Evolutionary conservation across 768 basidiomycete genomes (phyloP), one percentile per base, ranked within the genome.

Genomic region (Pilatotrama ljubarskyi): DNA sequence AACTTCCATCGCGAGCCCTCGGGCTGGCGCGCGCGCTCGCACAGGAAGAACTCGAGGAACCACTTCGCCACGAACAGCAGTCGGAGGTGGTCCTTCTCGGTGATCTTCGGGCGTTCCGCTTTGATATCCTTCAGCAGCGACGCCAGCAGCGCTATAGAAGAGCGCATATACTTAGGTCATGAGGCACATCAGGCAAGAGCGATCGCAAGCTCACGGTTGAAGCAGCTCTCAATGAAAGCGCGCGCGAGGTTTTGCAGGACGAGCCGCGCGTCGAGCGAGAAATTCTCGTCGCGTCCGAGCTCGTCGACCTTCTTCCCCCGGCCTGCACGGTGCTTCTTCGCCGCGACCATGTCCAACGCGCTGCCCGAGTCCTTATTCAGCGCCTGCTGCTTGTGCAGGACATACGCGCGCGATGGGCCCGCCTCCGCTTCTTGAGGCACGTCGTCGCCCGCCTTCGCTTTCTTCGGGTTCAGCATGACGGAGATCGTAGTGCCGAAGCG

Each of bases 401-500:
- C 84, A 38, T 89, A 78, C n/a, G 85, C 70, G 61, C 81, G 81
- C 11, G 83, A 78, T 42, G 76, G 68, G 0, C 71, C 57, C 25
- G 64, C 66, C 58, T 64, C 69, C 52, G 66, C 49, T 29, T 68
- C 44, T 29, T 59, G 32, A 5, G 37, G 17, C 40, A 68, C 51
- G 42, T 60, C 68, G 51, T 68, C 66, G 56, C 62, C 64, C 55
- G 48, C 9, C 38, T 63, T 64, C 13, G 41, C 55, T 72, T 82
- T 84, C 63, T 80, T 82, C 14, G 85, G 72, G 59, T 87, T 89
- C 42, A 90, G 77, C 62, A 80, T 84, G 53, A 99, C 88, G 20
- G 89, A 77, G 64, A 98, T 88, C 9, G 95, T 98, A 2, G 97
- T 98, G 1, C 97, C 97, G 73, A 99, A 99, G 48, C 95, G 86